Conservation (phyloP, 2,329 filamentous ascomycete species). For the Hawksworthiomyces lignivorus region DNA sequence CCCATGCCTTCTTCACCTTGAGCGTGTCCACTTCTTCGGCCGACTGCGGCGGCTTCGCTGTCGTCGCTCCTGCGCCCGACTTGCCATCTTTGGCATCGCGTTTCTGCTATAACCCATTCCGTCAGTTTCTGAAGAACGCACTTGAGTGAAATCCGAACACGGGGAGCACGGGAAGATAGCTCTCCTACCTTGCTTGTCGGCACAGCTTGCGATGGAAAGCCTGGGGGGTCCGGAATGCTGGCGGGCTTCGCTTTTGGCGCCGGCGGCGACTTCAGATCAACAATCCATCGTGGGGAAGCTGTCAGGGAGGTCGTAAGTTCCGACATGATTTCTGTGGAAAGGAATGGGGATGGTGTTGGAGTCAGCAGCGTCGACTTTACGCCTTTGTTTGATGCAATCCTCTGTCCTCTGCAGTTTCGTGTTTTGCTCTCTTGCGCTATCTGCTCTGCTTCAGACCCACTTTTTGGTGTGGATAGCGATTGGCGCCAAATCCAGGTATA, state of each 20-base stretch:
- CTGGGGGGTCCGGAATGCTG: constrained; percentile 76
- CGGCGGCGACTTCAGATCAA: constrained; percentile 67
- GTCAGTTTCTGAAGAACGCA: too few species aligned
- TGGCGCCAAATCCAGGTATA: too few species aligned
- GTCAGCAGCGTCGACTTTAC: too few species aligned
- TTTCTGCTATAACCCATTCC: too few species aligned
- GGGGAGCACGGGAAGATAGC: too few species aligned
- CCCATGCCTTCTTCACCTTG: constrained; percentile 98
- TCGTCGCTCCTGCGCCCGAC: constrained; percentile 19
- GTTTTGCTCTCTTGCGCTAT: too few species aligned
- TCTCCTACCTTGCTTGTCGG: constrained; percentile 46
- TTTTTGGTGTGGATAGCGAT: too few species aligned
- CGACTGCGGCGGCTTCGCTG: constrained; percentile 53
- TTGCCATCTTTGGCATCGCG: constrained; percentile 28
- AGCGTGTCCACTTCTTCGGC: constrained; percentile 86
- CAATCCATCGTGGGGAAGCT: constrained; percentile 67
- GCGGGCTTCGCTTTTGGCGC: constrained; percentile 56
- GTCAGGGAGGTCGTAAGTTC: constrained; percentile 13
- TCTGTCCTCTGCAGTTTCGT: neutral
- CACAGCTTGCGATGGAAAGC: constrained; percentile 55
- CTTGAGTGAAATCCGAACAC: too few species aligned
- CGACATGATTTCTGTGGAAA: too few species aligned
- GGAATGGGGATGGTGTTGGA: too few species aligned
- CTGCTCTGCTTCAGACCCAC: too few species aligned
- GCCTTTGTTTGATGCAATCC: too few species aligned